Base-by-base conservation (phyloP, 495 filamentous ascomycete species). In the Aspergillus kassunensis region DNA sequence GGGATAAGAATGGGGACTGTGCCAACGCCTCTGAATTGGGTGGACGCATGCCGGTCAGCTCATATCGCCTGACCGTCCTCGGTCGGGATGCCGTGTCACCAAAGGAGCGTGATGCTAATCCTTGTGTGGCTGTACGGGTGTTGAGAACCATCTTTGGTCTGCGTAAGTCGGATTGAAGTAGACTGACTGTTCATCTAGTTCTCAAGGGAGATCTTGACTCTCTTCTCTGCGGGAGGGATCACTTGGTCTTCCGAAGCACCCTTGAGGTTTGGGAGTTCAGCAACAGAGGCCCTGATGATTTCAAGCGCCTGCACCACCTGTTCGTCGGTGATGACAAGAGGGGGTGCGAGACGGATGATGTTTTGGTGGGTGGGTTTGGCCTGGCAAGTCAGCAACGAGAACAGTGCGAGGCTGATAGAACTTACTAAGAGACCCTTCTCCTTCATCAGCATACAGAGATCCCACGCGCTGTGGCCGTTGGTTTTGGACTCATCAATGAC, bases 331-430 rank as follows among this genome's bases (percentile, higher is more conserved):
- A 82, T 80, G 18, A 82, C 77, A 33, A 81, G 59, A 1, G 79
- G 79, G 4, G 79, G 79, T 2, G 79, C 80, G 30, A 82, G 68
- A 49, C 79, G 79, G 47, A 82, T 97, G 71, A 97, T 97, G 66
- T 97, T 97, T 60, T 95, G 83, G 70, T 98, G 93, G 29, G 95
- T 99, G 9, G 95, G 95, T 80, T 99, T 99, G 51, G 93, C 93
- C 89, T 96, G 66, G 15, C 25, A 45, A 44, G 48, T 70, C 62
- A 75, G 72, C 62, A 52, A n/a, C 31, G 27, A 21, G 2, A 11
- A 3, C 15, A 45, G 21, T 9, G 1, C 3, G 15, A 7, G 21
- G 29, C 13, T 1, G 10, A 33, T 13, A 33, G 18, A 16, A 72
- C 81, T 63, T 79, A 95, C 90, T 80, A 98, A 68, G 48, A 98